These are phyloP conservation scores for Trichaptum fuscoviolaceum DNA, from an alignment of 768 basidiomycete genomes.

Conservation along the genomic window DNA sequence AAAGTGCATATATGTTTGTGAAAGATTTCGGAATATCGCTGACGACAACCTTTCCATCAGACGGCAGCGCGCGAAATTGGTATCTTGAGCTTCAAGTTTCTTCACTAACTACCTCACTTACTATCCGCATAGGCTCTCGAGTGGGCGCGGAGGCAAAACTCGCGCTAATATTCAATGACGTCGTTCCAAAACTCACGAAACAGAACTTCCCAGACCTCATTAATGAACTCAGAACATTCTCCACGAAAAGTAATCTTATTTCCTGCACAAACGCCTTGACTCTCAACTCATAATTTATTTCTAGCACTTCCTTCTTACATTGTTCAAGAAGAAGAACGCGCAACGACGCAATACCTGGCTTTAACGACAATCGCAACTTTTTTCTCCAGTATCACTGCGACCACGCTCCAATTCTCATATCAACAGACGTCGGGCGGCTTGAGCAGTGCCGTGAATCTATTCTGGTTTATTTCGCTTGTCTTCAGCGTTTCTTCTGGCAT, in stretches of 20 bases:
- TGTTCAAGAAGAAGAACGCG: not conserved
- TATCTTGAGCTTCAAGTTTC: no score
- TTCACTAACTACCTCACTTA: no score
- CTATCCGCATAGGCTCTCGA: not conserved
- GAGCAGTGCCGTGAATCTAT: not conserved
- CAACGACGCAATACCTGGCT: not conserved
- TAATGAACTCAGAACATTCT: not conserved
- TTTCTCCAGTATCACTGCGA: not conserved
- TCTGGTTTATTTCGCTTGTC: not conserved
- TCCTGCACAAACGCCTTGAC: not conserved
- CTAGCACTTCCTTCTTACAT: not conserved
- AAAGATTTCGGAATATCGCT: no score
- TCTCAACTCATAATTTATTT: not conserved
- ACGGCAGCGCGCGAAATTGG: no score
- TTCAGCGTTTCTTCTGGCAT: not conserved
- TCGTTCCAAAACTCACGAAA: not conserved
- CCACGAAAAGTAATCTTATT: not conserved
- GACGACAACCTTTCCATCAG: no score
- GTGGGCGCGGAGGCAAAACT: not conserved
- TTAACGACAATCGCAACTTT: not conserved
- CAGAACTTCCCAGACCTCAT: not conserved
- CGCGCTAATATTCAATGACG: not conserved
- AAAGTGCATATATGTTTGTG: no score
- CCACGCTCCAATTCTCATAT: not conserved
- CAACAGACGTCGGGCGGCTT: not conserved